Base-by-base conservation (phyloP, 345 rosid genomes). In the Turritis glabra region DNA sequence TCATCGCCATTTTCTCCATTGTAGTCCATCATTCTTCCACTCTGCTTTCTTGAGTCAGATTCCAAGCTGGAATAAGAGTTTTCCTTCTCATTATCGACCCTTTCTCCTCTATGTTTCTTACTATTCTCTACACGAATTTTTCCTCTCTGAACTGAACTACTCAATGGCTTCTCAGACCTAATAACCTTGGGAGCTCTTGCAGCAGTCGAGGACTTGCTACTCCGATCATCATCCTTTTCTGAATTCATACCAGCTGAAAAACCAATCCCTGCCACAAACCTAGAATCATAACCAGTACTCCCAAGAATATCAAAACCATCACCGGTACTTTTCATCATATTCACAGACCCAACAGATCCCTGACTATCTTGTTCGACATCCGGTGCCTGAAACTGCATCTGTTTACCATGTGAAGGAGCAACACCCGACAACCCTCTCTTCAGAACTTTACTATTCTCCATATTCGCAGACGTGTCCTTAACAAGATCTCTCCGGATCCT, bases 71-170 rank as follows among this genome's bases (percentile, higher is more conserved):
- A 91, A 68, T 73, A 89, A 84, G 93, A 94, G 79, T 85, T 89
- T 75, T 90, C 88, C 78, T 89, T 86, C 73, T 87, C 82, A 30
- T 85, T 76, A 83, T 87, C 88, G 81, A 87, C 82, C 82, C 81
- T 85, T 74, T 87, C 97, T 79, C 92, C 97, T 82, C 96, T 91
- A 38, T 74, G 88, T 85, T 90, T 94, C 90, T 91, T 94, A 80
- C 86, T 85, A 74, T 76, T 84, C 78, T 91, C 96, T 38, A 67
- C 76, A 44, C 37, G 69, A 68, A 15, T 83, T 72, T 82, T 87
- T 23, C 88, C 85, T 71, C 74, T 78, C 79, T 80, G 91, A 78
- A 71, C 77, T 30, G 87, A 83, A 76, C 61, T 80, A 73, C 77
- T 80, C 47, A 33, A 33, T 67, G 72, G 67, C 83, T 88, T 89